These are phyloP conservation scores for Suillus bovinus DNA, from an alignment of 768 basidiomycete species.

Conservation along the genomic window DNA sequence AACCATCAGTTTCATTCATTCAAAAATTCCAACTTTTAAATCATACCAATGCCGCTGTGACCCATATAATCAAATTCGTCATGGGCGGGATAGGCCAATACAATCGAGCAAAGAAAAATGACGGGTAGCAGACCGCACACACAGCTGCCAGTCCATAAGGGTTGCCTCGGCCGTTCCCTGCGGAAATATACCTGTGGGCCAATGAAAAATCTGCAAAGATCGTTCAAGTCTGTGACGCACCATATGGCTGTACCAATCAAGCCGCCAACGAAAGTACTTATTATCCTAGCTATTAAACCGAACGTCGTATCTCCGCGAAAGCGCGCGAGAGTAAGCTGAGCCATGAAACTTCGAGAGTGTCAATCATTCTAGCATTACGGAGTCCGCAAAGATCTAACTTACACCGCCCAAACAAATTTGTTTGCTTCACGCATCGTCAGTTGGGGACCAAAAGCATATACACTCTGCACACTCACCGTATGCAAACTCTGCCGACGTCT, in stretches of 20 bases:
- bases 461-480: slow-evolving; percentile 48
- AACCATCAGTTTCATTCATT: neutral
- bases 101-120: slow-evolving; percentile 68
- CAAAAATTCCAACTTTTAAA: neutral
- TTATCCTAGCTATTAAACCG: slow-evolving; percentile 58
- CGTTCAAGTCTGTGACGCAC: slow-evolving; percentile 37
- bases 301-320: slow-evolving; percentile 79
- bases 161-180: slow-evolving; percentile 59
- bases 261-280: slow-evolving; percentile 67
- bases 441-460: neutral
- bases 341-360: slow-evolving; percentile 57
- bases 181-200: slow-evolving; percentile 62
- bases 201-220: neutral
- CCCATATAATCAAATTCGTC: slow-evolving; percentile 68
- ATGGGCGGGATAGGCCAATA: slow-evolving; percentile 76
- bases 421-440: slow-evolving; percentile 42
- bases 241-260: slow-evolving; percentile 65
- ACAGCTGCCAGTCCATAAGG: slow-evolving; percentile 71
- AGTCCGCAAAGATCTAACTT: slow-evolving; percentile 19
- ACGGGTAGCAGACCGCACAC: slow-evolving; percentile 67
- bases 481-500: slow-evolving; percentile 54
- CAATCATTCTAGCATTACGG: neutral
- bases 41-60: slow-evolving; percentile 61
- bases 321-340: slow-evolving; percentile 66
- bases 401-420: slow-evolving; percentile 74